phyloP scores from a whole-genome alignment of 2,329 filamentous ascomycete genomes.

The Apiospora aurea region DNA sequence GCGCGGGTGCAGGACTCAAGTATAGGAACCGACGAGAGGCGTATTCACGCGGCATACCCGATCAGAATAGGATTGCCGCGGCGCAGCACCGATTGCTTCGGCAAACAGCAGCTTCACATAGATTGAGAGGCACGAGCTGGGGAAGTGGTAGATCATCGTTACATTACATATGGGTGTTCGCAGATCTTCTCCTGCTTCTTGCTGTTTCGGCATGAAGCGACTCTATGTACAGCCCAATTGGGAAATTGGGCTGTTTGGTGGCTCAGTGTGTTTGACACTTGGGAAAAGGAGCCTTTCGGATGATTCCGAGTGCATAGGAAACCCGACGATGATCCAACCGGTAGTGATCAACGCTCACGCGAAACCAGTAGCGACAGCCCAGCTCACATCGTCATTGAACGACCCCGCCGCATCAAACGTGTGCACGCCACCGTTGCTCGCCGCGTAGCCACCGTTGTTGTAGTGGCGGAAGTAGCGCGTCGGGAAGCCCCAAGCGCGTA shows the following conservation, averaged over 20 bases:
- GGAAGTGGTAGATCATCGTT: background rate
- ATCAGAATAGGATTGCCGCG: background rate
- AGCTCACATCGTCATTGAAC: constrained; percentile 64
- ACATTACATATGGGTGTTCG: background rate
- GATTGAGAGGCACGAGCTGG: background rate
- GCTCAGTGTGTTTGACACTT: too few relatives aligned
- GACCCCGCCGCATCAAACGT: constrained; percentile 55
- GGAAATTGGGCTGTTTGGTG: background rate
- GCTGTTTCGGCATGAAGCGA: background rate
- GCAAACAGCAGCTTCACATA: background rate
- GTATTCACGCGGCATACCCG: background rate
- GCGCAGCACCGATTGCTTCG: background rate
- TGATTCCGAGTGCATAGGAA: background rate
- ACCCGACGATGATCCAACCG: background rate
- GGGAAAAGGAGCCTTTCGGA: too few relatives aligned
- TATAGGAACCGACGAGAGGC: too few relatives aligned
- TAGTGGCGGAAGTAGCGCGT: constrained; percentile 66
- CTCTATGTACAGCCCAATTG: background rate
- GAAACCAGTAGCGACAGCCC: constrained; percentile 52
- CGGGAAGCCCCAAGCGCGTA: constrained; percentile 67
- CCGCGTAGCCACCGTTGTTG: constrained; percentile 44
- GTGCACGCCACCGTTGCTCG: constrained; percentile 44
- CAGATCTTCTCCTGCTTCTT: background rate
- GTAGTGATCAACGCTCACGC: constrained; percentile 35
- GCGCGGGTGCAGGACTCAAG: too few relatives aligned